These are phyloP conservation scores for Cicer yamashitae DNA, from an alignment of 306 rosid genomes.

Conservation along the genomic window DNA sequence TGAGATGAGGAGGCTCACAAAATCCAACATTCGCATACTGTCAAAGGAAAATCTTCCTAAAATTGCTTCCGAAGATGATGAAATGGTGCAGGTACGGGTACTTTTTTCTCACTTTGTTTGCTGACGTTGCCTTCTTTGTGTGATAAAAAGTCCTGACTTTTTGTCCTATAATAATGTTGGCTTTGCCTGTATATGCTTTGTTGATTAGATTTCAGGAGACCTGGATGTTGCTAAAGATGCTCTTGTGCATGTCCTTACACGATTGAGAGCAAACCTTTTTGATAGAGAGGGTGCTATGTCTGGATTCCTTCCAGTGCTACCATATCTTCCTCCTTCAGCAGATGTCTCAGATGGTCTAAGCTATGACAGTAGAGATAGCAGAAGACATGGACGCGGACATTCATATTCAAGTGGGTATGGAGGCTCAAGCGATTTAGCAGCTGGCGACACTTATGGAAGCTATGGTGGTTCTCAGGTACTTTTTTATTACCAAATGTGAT, in stretches of 20 bases:
- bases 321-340: slow-evolving; percentile 80
- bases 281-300: slow-evolving; percentile 92
- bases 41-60: slow-evolving; percentile 91
- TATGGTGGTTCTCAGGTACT: slow-evolving; percentile 91
- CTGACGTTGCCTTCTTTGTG: slow-evolving; percentile 3
- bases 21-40: slow-evolving; percentile 88
- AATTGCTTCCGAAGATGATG: slow-evolving; percentile 94
- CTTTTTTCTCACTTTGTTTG: slow-evolving; percentile 15
- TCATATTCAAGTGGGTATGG: slow-evolving; percentile 81
- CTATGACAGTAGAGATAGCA: slow-evolving; percentile 84
- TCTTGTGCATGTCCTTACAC: slow-evolving; percentile 87
- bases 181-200: slow-evolving; percentile 5
- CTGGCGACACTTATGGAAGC: slow-evolving; percentile 74
- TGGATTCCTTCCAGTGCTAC: slow-evolving; percentile 80
- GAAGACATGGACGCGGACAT: slow-evolving; percentile 89
- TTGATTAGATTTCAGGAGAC: slow-evolving; percentile 84
- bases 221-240: slow-evolving; percentile 97
- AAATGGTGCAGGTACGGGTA: slow-evolving; percentile 89
- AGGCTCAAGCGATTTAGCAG: slow-evolving; percentile 73
- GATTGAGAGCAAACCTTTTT: slow-evolving; percentile 89
- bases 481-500: not conserved
- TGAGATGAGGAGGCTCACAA: slow-evolving; percentile 93
- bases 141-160: slow-evolving; percentile 8
- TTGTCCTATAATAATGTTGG: slow-evolving; percentile 30
- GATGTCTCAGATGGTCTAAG: slow-evolving; percentile 70